Evolutionary conservation across 108 stramenopile genomes (phyloP).

Genomic region (Skeletonema grethae): DNA sequence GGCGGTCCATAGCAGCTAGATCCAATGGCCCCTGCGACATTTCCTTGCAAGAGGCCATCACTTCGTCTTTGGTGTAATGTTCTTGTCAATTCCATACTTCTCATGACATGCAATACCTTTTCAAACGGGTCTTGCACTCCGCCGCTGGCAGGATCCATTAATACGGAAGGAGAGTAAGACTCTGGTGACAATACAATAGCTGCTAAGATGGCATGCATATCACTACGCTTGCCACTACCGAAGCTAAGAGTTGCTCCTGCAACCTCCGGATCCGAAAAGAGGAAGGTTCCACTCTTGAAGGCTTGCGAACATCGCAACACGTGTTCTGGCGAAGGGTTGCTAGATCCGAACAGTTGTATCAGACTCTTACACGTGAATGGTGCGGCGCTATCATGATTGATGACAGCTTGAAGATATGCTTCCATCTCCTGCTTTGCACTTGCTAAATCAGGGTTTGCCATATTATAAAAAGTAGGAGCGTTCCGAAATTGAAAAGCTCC

Average conservation of each 20-base stretch:
- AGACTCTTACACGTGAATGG: conserved; percentile 51
- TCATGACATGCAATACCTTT: conserved; percentile 38
- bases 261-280: conserved; percentile 11
- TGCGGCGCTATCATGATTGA: conserved; percentile 50
- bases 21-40: conserved; percentile 1
- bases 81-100: conserved; percentile 27
- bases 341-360: conserved; percentile 47
- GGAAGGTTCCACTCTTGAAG: conserved; percentile 17
- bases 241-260: conserved; percentile 13
- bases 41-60: conserved; percentile 4
- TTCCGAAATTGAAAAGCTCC: conserved; percentile 33
- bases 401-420: conserved; percentile 49
- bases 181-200: conserved; percentile 37
- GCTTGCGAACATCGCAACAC: conserved; percentile 28
- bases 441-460: conserved; percentile 18
- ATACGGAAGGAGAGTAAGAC: conserved; percentile 22
- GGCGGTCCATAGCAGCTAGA: conserved; percentile 26
- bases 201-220: conserved; percentile 39
- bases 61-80: conserved; percentile 18
- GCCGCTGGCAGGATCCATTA: conserved; percentile 37
- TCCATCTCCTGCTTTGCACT: conserved; percentile 52
- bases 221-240: conserved; percentile 41
- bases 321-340: conserved; percentile 55
- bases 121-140: conserved; percentile 41
- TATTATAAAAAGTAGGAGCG: conserved; percentile 28